Evolutionary conservation across 352 stramenopile genomes (phyloP).

Genomic region (Aphanomyces euteiches): DNA sequence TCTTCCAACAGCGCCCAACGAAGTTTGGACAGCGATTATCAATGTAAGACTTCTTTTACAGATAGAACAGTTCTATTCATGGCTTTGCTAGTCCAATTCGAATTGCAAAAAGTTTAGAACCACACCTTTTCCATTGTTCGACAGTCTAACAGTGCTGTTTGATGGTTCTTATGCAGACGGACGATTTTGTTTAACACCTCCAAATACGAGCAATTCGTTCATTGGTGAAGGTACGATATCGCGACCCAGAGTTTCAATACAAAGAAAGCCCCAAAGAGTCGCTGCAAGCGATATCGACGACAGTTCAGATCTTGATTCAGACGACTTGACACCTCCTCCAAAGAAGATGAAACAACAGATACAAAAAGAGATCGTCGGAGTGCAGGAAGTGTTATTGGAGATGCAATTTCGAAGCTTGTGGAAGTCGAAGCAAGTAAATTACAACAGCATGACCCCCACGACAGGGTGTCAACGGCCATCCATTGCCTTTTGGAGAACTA

Average conservation of each 20-base stretch:
- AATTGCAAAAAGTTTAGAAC: too few species aligned
- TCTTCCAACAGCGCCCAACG: too few species aligned
- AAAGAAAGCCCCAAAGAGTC: neutral
- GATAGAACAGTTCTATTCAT: too few species aligned
- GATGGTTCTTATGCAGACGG: constrained; percentile 9
- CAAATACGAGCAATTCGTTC: neutral
- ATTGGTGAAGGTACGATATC: neutral
- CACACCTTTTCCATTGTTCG: too few species aligned
- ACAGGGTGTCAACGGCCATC: too few species aligned
- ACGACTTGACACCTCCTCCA: neutral
- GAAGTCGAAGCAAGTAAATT: too few species aligned
- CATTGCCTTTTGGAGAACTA: too few species aligned
- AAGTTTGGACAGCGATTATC: too few species aligned
- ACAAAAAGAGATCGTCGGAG: neutral
- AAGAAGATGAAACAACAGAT: constrained; percentile 7
- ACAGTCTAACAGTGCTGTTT: too few species aligned
- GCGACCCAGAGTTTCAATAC: neutral
- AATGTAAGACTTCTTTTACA: too few species aligned
- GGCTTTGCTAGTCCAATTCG: too few species aligned
- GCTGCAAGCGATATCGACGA: neutral
- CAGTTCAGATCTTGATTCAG: neutral
- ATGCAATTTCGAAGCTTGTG: neutral
- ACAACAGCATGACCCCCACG: too few species aligned
- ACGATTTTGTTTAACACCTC: neutral
- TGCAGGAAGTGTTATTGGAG: neutral